A percentile compares a stretch with the other conserved stretches of the same genome.
Evolutionary conservation across 768 basidiomycete species (phyloP).

Genomic region (Suillus sp.): DNA sequence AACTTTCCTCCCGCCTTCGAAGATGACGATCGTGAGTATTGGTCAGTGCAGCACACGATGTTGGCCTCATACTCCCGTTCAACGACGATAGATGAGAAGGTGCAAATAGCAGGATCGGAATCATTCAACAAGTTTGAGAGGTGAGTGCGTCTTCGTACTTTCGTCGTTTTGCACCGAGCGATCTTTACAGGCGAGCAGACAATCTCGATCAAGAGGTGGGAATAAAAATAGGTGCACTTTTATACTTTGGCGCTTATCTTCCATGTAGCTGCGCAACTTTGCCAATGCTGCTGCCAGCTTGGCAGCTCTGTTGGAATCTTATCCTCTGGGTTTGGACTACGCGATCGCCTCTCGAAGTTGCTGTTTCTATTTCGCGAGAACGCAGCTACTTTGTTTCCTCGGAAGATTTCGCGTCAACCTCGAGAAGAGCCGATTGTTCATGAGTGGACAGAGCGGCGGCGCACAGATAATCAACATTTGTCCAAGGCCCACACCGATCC

Average conservation of each 20-base stretch:
- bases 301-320: constrained; percentile 59
- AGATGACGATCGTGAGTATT: constrained; percentile 47
- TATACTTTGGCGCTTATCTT: constrained; percentile 17
- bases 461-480: constrained; percentile 34
- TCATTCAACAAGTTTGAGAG: constrained; percentile 50
- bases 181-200: constrained; percentile 41
- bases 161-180: constrained; percentile 15
- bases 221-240: not conserved
- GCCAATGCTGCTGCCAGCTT: constrained; percentile 56
- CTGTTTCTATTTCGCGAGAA: constrained; percentile 55
- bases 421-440: constrained; percentile 42
- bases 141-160: constrained; percentile 31
- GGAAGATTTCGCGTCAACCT: constrained; percentile 43
- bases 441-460: constrained; percentile 34
- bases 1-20: constrained; percentile 40
- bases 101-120: constrained; percentile 52
- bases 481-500: constrained; percentile 44
- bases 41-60: constrained; percentile 12
- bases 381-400: constrained; percentile 57
- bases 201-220: constrained; percentile 51
- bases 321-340: constrained; percentile 53
- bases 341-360: constrained; percentile 52
- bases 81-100: constrained; percentile 52
- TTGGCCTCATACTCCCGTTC: constrained; percentile 21
- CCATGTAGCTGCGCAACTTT: constrained; percentile 48